phyloP scores from a whole-genome alignment of 73 alveolate genomes.

The Stentor roeselii region DNA sequence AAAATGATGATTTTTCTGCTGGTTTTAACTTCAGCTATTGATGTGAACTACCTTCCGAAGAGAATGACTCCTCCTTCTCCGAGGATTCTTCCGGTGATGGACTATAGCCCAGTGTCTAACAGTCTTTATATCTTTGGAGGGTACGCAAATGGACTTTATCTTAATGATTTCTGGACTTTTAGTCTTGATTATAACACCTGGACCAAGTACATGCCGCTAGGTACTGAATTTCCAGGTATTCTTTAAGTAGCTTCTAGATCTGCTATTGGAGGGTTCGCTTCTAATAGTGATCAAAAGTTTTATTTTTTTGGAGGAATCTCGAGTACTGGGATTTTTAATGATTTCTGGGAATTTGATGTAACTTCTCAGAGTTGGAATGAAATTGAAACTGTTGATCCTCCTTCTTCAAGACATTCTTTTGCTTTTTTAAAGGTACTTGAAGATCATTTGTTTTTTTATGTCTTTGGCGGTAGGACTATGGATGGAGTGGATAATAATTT shows the following conservation, averaged over 20 bases:
- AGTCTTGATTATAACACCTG: neutral
- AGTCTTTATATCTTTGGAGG: neutral
- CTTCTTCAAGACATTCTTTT: neutral
- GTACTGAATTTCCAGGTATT: neutral
- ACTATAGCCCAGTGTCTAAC: neutral
- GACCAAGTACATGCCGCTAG: neutral
- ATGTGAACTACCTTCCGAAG: neutral
- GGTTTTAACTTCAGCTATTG: neutral
- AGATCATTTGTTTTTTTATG: neutral
- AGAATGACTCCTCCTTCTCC: neutral
- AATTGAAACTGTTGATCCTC: neutral
- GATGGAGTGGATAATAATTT: neutral
- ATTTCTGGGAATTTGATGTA: conserved; percentile 11
- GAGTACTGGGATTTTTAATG: neutral
- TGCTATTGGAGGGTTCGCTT: neutral
- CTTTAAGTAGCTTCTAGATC: neutral
- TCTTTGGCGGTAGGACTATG: neutral
- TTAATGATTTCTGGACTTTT: neutral
- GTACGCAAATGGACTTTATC: neutral
- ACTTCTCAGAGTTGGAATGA: neutral
- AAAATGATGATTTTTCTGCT: too few relatives aligned
- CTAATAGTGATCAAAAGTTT: neutral
- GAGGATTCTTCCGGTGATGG: neutral
- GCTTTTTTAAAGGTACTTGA: neutral
- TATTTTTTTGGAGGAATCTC: conserved; percentile 9